Conservation (phyloP, 2,329 filamentous ascomycete genomes). For the Fusarium euwallaceae region DNA sequence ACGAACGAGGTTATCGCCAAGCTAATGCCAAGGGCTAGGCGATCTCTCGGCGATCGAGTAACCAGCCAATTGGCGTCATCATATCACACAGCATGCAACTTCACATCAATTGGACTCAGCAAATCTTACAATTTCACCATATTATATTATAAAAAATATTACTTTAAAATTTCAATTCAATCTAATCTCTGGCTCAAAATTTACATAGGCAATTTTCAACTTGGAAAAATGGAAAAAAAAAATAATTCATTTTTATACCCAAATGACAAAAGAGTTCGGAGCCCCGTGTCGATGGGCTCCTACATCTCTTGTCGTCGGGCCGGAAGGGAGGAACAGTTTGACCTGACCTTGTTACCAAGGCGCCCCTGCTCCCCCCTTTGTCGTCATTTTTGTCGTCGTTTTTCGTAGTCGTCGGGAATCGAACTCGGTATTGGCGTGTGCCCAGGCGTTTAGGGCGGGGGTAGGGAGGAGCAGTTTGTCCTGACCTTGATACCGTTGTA, state of each 20-base stretch:
- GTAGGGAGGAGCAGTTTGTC: constrained; percentile 42
- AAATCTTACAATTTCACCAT: not conserved
- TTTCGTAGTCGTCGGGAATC: not conserved
- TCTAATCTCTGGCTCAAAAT: not conserved
- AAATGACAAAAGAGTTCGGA: constrained; percentile 48
- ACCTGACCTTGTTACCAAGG: too few species aligned
- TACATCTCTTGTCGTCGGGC: constrained; percentile 44
- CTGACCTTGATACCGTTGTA: constrained; percentile 39
- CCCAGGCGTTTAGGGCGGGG: not conserved
- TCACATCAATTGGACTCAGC: not conserved
- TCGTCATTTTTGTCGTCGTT: constrained; percentile 26
- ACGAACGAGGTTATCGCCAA: constrained; percentile 32
- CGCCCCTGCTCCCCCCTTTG: not conserved
- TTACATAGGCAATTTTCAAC: not conserved
- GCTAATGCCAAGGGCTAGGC: constrained; percentile 38
- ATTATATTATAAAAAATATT: not conserved
- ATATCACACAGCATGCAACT: constrained; percentile 4
- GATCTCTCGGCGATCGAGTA: constrained; percentile 36
- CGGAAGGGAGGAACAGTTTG: too few species aligned
- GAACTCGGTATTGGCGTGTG: constrained; percentile 12
- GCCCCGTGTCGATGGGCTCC: constrained; percentile 32
- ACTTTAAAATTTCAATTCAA: not conserved
- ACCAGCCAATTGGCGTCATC: constrained; percentile 22
- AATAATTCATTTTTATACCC: not conserved
- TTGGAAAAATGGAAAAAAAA: not conserved